Conservation (phyloP, 2,329 filamentous ascomycete genomes). For the Proliferodiscus dingleyae region DNA sequence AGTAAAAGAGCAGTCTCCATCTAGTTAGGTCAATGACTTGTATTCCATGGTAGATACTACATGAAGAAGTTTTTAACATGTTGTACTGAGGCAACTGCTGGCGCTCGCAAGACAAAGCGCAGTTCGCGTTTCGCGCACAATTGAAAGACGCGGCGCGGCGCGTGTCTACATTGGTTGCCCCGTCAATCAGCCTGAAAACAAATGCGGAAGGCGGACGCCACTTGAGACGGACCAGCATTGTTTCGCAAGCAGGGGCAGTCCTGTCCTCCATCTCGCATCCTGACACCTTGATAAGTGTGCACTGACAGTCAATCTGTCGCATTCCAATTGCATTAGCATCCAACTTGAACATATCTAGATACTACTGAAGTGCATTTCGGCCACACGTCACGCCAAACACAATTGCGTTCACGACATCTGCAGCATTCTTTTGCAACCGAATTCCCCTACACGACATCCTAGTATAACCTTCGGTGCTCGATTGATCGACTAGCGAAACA, state of each 20-base stretch:
- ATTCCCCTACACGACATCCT: conserved; percentile 7
- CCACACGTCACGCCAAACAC: neutral
- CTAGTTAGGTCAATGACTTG: no score
- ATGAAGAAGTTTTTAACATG: no score
- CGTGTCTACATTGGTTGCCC: neutral
- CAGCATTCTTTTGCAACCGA: no score
- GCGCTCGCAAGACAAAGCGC: no score
- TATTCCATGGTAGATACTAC: no score
- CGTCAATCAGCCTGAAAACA: neutral
- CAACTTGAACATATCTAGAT: conserved; percentile 17
- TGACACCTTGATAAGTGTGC: conserved; percentile 24
- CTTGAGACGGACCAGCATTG: neutral
- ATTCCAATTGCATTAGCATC: conserved; percentile 1
- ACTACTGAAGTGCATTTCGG: neutral
- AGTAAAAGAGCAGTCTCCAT: no score
- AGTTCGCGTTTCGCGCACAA: no score
- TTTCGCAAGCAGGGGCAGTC: neutral
- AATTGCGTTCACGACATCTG: neutral
- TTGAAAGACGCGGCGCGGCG: no score
- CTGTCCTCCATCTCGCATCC: conserved; percentile 1
- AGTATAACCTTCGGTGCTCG: neutral
- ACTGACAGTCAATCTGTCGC: conserved; percentile 8
- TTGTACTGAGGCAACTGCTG: no score
- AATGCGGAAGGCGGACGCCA: no score
- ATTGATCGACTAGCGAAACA: neutral